Base-by-base conservation (phyloP, 75 land plant species). In the Pinus tabuliformis region DNA sequence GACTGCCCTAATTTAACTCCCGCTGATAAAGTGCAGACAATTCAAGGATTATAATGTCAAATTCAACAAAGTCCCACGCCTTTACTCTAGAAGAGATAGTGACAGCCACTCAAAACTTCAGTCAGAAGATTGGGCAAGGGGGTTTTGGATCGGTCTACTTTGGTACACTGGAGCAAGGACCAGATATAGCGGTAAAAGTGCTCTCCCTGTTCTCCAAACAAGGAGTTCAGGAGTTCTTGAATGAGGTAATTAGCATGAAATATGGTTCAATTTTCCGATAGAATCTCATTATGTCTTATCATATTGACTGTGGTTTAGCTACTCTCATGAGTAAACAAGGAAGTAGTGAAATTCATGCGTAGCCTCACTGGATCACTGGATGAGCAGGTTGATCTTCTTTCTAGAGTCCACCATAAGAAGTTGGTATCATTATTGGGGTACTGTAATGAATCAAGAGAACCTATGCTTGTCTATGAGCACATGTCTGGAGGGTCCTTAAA, bases 381-480 rank as follows among this genome's bases (percentile, higher is more conserved):
- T 60, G 63, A 62, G 26, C 45, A 76, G 77, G 75, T 78, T 7
- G 80, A 75, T 16, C 60, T 82, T 62, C 57, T 82, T 5, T 77
- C 83, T 0, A 73, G 54, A 54, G n/a, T 77, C 6, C 70, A 75
- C 9, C 83, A 82, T 56, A 37, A 70, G 37, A 75, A 84, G 45
- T 62, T 84, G 49, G 86, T 80, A 1, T 84, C 82, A 4, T 57
- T 84, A 3, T 65, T 84, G 13, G 86, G 86, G 17, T 84, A 77
- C 73, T 84, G 86, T 28, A 76, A 84, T 52, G 86, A 84, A 59
- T 4, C 39, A 24, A 61, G 22, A 5, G 78, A 81, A 42, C 72
- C 72, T 70, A 81, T 87, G 26, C 79, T 87, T n/a, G 86, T 87
- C 28, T 87, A 87, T 54, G 86, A 84, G 24, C 81, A 81, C 84